Percentiles rank a stretch among this genome's conserved stretches.
phyloP scores from a whole-genome alignment of 306 rosid genomes.

The Prosopis cineraria region DNA sequence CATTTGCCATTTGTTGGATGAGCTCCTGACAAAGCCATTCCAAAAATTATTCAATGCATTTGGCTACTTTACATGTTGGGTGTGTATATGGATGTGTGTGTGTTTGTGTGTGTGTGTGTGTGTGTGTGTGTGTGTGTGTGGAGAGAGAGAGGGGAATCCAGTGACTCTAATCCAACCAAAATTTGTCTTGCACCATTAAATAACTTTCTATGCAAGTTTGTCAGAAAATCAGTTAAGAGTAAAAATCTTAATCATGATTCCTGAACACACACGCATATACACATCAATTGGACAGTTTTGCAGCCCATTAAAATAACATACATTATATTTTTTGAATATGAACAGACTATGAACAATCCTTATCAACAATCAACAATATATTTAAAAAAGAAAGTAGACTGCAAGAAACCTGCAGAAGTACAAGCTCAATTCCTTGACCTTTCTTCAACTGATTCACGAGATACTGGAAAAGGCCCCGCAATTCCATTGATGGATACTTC shows the following conservation, averaged over 20 bases:
- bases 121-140: no score
- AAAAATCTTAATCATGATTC: not conserved
- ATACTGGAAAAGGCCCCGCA: constrained; percentile 98
- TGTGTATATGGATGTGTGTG: not conserved
- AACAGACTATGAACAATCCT: not conserved
- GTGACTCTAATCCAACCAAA: not conserved
- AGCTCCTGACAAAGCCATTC: constrained; percentile 72
- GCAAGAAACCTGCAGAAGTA: constrained; percentile 82
- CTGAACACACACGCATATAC: not conserved
- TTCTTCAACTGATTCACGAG: constrained; percentile 93
- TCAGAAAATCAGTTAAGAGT: not conserved
- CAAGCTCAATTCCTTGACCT: constrained; percentile 95
- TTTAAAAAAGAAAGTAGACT: not conserved
- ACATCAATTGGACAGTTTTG: not conserved
- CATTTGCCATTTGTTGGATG: constrained; percentile 99
- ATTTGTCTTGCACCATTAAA: not conserved
- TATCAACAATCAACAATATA: not conserved
- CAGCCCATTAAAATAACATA: not conserved
- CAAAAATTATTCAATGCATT: constrained; percentile 20
- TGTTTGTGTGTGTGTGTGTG: no score
- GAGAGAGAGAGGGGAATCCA: not conserved
- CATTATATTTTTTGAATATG: not conserved
- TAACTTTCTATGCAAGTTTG: not conserved
- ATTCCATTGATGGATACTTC: constrained; percentile 98
- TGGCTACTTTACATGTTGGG: constrained; percentile 12